Evolutionary conservation across 352 stramenopile genomes (phyloP).

Genomic region (Elongisporangium undulatum): DNA sequence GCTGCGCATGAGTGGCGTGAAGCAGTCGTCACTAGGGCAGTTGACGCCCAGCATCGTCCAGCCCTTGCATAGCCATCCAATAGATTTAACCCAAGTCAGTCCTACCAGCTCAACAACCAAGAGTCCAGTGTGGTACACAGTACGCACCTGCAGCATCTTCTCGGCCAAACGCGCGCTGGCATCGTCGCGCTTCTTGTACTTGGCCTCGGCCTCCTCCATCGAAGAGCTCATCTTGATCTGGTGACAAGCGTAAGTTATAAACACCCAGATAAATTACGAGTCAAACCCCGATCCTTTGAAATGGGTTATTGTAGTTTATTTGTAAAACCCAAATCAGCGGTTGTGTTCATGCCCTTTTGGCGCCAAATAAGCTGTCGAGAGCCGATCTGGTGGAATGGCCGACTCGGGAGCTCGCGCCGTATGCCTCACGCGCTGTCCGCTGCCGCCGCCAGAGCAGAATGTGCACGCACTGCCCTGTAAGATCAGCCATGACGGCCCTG

Average conservation of each 20-base stretch:
- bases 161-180: conserved; percentile 69
- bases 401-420: conserved; percentile 11
- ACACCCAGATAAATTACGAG: too few relatives aligned
- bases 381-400: conserved; percentile 5
- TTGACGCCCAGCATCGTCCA: conserved; percentile 73
- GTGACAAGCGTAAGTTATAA: too few relatives aligned
- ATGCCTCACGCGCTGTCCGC: conserved; percentile 72
- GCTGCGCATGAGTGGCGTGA: conserved; percentile 75
- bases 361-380: conserved; percentile 7
- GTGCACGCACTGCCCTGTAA: conserved; percentile 78
- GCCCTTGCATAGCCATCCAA: conserved; percentile 24
- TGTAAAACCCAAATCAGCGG: neutral
- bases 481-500: conserved; percentile 61
- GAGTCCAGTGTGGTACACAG: neutral
- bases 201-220: conserved; percentile 14
- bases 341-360: conserved; percentile 1
- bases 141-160: conserved; percentile 71
- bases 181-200: conserved; percentile 69
- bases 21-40: conserved; percentile 68
- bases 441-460: conserved; percentile 41
- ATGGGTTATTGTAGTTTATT: neutral
- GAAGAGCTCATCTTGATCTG: too few relatives aligned
- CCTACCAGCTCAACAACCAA: neutral
- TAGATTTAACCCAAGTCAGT: neutral
- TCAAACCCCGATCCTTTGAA: too few relatives aligned